Evolutionary conservation across 2,329 filamentous ascomycete genomes (phyloP).

Genomic region (Colletotrichum sp.): DNA sequence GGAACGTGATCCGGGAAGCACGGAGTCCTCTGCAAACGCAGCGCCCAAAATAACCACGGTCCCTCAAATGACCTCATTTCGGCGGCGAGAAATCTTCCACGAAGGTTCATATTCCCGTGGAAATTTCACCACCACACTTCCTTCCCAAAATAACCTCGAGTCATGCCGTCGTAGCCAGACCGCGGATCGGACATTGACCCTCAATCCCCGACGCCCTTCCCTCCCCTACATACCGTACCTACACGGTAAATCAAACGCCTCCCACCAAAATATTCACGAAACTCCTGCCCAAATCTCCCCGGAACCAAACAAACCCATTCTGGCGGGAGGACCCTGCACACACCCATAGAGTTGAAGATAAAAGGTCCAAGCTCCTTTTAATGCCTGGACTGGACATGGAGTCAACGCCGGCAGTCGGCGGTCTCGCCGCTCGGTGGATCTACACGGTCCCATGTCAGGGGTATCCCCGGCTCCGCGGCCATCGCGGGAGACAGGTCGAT

Average conservation of each 20-base stretch:
- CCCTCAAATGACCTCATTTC: neutral
- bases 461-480: neutral
- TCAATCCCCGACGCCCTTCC: neutral
- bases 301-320: neutral
- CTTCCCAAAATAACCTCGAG: neutral
- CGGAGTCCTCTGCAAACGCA: neutral
- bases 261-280: neutral
- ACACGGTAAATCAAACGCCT: neutral
- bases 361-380: neutral
- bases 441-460: accelerated
- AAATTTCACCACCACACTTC: neutral
- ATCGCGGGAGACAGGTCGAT: neutral
- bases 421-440: neutral
- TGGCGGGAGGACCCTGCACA: neutral
- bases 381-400: neutral
- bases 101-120: neutral
- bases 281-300: neutral
- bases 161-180: neutral
- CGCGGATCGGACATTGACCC: neutral
- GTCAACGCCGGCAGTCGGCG: neutral
- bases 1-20: neutral
- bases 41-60: neutral
- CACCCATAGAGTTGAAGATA: neutral
- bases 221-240: neutral
- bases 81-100: neutral